These are phyloP conservation scores for Syzygium grande DNA, from an alignment of 345 rosid species.

Conservation along the genomic window DNA sequence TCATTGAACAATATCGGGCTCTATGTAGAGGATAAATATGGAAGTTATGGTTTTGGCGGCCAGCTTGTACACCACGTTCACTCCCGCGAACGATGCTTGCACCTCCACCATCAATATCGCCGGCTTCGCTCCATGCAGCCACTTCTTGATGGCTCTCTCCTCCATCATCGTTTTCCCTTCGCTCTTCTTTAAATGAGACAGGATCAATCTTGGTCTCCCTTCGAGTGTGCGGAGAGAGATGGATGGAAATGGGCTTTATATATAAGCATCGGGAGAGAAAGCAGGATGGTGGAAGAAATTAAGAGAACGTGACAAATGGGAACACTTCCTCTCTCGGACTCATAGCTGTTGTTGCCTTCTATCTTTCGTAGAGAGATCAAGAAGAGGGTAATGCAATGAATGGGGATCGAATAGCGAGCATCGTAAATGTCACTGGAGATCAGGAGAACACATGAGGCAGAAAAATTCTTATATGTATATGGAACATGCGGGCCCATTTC, in stretches of 20 bases:
- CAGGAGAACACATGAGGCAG: background rate
- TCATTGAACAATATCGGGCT: no score
- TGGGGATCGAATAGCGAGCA: background rate
- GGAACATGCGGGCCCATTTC: background rate
- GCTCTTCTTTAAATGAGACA: background rate
- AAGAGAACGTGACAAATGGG: background rate
- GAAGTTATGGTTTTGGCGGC: background rate
- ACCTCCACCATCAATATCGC: constrained; percentile 15
- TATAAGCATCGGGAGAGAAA: background rate
- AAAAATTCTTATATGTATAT: background rate
- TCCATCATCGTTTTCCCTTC: background rate
- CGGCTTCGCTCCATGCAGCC: constrained; percentile 5
- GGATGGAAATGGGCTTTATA: background rate
- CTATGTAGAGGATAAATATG: no score
- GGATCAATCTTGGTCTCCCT: background rate
- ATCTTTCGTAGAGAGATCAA: background rate
- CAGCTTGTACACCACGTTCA: constrained; percentile 10
- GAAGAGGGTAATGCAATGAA: background rate
- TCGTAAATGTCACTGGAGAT: background rate
- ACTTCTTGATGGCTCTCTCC: background rate
- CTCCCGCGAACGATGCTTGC: constrained; percentile 10
- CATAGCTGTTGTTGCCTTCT: background rate
- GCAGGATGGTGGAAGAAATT: background rate
- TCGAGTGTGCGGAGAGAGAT: background rate
- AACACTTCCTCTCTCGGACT: background rate